Evolutionary conservation across 352 stramenopile genomes (phyloP), one percentile per base, ranked within the genome.

Genomic region (Globisporangium uncinulatum): DNA sequence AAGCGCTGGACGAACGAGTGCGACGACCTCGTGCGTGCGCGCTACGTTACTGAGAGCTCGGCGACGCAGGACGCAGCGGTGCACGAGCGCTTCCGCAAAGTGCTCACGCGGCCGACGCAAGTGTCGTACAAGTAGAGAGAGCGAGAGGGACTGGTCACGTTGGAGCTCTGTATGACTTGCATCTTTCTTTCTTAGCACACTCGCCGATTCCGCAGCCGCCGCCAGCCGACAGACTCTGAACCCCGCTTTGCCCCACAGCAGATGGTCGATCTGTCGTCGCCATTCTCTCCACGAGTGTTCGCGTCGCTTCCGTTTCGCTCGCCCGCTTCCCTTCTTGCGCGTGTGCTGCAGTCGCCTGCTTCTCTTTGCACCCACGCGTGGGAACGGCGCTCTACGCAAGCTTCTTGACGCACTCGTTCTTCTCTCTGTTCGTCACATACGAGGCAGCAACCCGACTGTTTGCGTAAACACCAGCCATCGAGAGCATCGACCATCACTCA

Each of bases 1-100:
- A 59, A 76, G 48, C 77, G 81, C 34, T 92, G 77, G 79, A 87
- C 77, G 4, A 76, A 75, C 20, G 79, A 92, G 60, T 67, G 59
- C 31, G 73, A 82, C 53, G 53, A 66, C 1, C 63, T 92, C 42
- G 68, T 80, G 14, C 67, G 71, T 15, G 56, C 66, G 43, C 76
- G 82, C 21, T 89, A 87, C 60, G 67, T 76, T 41, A 92, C 82
- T 1, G 82, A 92, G 52, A 63, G 48, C 36, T 76, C 73, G 1
- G 70, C 66, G 1, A 73, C 67, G 29, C 68, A 79, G 51, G 72
- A 87, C 46, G 59, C 48, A 6, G 36, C 71, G 14, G 75, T 88
- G 39, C 72, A 80, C 21, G 64, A 66, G 5, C 56, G 71, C 11
- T 89, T 89, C 65, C 74, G 67, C 43, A 88, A 91, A 62, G 64